Percentiles rank a stretch among this genome's conserved stretches.
These are phyloP conservation scores for Colletotrichum sp. DNA, from an alignment of 2,329 filamentous ascomycete species.

Conservation along the genomic window DNA sequence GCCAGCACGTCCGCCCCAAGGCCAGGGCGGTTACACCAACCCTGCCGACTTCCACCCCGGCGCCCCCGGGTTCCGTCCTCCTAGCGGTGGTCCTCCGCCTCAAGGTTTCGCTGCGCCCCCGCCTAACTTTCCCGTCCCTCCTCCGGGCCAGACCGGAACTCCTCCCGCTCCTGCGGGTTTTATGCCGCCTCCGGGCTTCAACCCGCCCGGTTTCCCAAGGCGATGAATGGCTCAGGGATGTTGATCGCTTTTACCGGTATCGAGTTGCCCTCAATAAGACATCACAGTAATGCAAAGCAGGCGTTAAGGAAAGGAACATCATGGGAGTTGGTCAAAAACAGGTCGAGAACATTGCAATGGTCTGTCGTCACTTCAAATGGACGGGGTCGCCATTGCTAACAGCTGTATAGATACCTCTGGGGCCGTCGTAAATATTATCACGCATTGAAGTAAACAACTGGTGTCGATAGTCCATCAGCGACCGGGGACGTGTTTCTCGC, in stretches of 20 bases:
- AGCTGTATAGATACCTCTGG: not conserved
- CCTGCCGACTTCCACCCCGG: conserved; percentile 54
- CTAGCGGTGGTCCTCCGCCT: conserved; percentile 37
- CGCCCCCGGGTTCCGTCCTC: conserved; percentile 31
- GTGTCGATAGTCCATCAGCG: not conserved
- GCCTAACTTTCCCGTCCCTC: conserved; percentile 44
- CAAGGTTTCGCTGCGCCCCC: conserved; percentile 43
- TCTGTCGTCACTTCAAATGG: conserved; percentile 7
- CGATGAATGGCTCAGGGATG: conserved; percentile 28
- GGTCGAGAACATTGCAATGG: conserved; percentile 15
- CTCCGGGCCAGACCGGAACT: conserved; percentile 36
- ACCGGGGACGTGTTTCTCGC: not conserved
- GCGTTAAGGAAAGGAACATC: not conserved
- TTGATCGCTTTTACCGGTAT: not conserved
- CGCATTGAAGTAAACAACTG: not conserved
- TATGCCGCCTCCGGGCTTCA: conserved; percentile 50
- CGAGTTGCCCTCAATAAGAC: not conserved
- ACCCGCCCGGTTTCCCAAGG: conserved; percentile 28
- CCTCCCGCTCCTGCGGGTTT: conserved; percentile 45
- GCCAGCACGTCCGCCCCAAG: conserved; percentile 54
- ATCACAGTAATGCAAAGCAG: not conserved
- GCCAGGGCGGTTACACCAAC: conserved; percentile 49
- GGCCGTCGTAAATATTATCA: not conserved
- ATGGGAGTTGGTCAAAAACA: not conserved
- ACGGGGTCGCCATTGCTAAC: conserved; percentile 18